Conservation (phyloP, 768 basidiomycete genomes). For the Tylopilus rubrobrunneus region DNA sequence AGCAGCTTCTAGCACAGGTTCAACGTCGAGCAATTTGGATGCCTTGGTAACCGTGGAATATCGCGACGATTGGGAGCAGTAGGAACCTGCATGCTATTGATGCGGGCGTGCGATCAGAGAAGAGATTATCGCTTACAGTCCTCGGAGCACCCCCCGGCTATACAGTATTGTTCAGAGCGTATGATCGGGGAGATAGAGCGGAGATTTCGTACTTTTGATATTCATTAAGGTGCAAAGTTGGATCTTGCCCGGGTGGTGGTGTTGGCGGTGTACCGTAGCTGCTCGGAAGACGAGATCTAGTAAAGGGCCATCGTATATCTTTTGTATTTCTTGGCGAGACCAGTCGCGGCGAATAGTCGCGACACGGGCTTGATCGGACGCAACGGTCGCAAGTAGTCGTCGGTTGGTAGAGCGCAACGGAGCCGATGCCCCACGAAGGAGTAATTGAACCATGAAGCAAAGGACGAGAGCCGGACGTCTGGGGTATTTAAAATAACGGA, state of each 20-base stretch:
- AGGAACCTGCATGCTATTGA: conserved; percentile 59
- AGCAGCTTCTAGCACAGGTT: conserved; percentile 90
- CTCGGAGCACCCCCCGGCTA: conserved; percentile 93
- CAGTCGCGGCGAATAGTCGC: conserved; percentile 54
- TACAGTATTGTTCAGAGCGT: conserved; percentile 6
- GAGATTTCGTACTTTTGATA: conserved; percentile 78
- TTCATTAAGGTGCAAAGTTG: conserved; percentile 98
- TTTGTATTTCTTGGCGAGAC: conserved; percentile 76
- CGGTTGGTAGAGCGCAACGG: conserved; percentile 22
- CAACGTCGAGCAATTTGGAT: conserved; percentile 80
- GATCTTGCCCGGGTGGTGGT: conserved; percentile 86
- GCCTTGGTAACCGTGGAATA: conserved; percentile 89
- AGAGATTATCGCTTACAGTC: conserved; percentile 63
- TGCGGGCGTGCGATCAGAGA: not conserved
- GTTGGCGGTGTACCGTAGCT: conserved; percentile 76
- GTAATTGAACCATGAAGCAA: conserved; percentile 11
- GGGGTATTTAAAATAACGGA: not conserved
- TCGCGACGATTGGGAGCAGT: conserved; percentile 96
- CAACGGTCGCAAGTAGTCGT: conserved; percentile 60
- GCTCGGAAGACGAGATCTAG: conserved; percentile 88
- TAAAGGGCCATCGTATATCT: conserved; percentile 80
- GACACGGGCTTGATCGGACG: conserved; percentile 13
- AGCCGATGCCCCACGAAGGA: conserved; percentile 5
- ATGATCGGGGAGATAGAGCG: conserved; percentile 22
- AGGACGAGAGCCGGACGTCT: not conserved